Conservation (phyloP, 371 early-diverging fungal genomes). For the Zychaea mexicana region DNA sequence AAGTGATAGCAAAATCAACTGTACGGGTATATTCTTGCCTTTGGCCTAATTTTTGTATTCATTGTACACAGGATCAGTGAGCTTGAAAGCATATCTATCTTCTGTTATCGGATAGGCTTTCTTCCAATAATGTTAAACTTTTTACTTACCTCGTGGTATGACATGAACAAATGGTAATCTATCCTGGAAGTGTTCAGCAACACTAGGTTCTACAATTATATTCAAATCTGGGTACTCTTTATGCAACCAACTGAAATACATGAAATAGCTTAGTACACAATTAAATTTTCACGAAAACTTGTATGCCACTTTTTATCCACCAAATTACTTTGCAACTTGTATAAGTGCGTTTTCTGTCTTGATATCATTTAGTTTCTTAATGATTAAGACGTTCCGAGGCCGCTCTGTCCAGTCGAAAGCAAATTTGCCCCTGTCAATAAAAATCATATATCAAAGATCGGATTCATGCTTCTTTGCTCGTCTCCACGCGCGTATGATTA, state of each 20-base stretch:
- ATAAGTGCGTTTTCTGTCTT: slow-evolving; percentile 68
- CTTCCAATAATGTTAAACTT: no score
- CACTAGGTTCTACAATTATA: slow-evolving; percentile 70
- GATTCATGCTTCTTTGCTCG: not conserved
- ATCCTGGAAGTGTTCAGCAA: slow-evolving; percentile 56
- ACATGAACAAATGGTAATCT: slow-evolving; percentile 62
- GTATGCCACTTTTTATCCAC: slow-evolving; percentile 4
- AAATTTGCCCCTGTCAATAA: slow-evolving; percentile 49
- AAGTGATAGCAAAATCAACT: slow-evolving; percentile 87
- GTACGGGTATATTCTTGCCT: slow-evolving; percentile 56
- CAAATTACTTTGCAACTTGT: slow-evolving; percentile 66
- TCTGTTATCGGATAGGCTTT: not conserved
- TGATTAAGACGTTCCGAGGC: slow-evolving; percentile 76
- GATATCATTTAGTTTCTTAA: slow-evolving; percentile 77
- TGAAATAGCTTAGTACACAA: not conserved
- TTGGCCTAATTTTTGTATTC: slow-evolving; percentile 12
- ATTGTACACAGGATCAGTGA: no score
- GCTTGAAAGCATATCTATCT: not conserved
- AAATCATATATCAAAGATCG: not conserved
- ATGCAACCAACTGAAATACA: slow-evolving; percentile 69
- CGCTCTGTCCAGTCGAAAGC: slow-evolving; percentile 62
- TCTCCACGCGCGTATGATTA: not conserved
- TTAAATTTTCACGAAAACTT: no score
- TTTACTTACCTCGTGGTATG: slow-evolving; percentile 47
- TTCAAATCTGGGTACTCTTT: slow-evolving; percentile 57